These are phyloP conservation scores for Cornus florida DNA, from an alignment of 148 eudicot genomes.

Conservation along the genomic window DNA sequence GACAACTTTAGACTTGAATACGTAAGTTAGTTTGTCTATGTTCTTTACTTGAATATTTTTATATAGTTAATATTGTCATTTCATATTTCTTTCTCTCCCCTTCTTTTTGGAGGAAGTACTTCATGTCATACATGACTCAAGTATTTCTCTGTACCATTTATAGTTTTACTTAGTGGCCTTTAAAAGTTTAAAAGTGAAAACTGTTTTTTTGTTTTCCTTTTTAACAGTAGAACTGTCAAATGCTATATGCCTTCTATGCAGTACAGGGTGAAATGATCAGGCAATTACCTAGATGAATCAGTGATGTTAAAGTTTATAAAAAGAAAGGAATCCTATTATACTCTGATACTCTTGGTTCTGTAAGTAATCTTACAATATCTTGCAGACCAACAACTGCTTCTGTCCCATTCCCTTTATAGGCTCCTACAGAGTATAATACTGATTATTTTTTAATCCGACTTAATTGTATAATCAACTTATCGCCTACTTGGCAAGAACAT, in stretches of 20 bases:
- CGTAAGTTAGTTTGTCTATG: slow-evolving; percentile 40
- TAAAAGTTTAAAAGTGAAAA: not conserved
- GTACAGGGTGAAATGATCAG: not conserved
- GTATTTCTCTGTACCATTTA: not conserved
- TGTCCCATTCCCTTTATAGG: not conserved
- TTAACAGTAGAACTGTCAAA: not conserved
- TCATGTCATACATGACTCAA: not conserved
- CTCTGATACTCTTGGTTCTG: not conserved
- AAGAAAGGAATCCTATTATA: not conserved
- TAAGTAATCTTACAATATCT: not conserved
- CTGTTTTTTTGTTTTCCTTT: not conserved
- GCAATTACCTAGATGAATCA: not conserved
- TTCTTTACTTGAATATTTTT: not conserved
- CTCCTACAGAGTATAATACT: no score
- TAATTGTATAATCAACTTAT: no score
- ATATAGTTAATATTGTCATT: not conserved
- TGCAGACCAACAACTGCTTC: not conserved
- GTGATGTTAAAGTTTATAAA: not conserved
- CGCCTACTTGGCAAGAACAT: no score
- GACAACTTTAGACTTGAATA: slow-evolving; percentile 65
- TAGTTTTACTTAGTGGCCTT: not conserved
- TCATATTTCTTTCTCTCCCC: not conserved
- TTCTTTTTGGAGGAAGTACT: not conserved
- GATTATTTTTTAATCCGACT: no score
- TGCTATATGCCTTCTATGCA: not conserved